Evolutionary conservation across 768 basidiomycete genomes (phyloP).

Genomic region (Suillus variegatus): DNA sequence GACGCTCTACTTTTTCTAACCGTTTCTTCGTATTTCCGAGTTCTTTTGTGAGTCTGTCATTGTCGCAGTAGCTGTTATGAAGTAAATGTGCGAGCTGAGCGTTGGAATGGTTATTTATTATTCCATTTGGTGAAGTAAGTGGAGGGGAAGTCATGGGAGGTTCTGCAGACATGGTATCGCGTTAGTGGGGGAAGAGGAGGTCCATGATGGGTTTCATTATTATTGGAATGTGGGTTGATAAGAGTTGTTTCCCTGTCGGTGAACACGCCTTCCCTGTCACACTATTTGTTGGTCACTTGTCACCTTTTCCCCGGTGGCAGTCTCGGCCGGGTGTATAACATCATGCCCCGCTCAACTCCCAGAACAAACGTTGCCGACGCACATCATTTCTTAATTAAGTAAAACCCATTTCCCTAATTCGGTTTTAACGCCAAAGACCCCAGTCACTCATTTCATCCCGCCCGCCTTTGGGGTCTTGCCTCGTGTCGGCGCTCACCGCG

Average conservation of each 20-base stretch:
- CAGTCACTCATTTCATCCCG: slow-evolving; percentile 16
- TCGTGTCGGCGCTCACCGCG: slow-evolving; percentile 32
- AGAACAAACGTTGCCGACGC: slow-evolving; percentile 31
- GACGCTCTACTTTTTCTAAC: slow-evolving; percentile 56
- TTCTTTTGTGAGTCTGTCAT: slow-evolving; percentile 52
- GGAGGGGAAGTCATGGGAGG: slow-evolving; percentile 17
- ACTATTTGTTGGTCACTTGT: slow-evolving; percentile 4
- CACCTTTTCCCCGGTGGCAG: slow-evolving; percentile 6
- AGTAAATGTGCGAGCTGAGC: slow-evolving; percentile 61
- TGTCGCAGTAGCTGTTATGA: slow-evolving; percentile 51
- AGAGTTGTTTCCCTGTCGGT: slow-evolving; percentile 9
- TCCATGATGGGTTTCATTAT: slow-evolving; percentile 9
- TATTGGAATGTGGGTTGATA: slow-evolving; percentile 6
- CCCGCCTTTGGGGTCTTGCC: slow-evolving; percentile 24
- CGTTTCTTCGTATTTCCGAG: slow-evolving; percentile 42
- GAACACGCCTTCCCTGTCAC: slow-evolving; percentile 7
- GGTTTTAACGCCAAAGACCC: slow-evolving; percentile 21
- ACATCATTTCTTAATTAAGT: slow-evolving; percentile 17
- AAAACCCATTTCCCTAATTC: slow-evolving; percentile 16
- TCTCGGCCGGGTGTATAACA: slow-evolving; percentile 9
- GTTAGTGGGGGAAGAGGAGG: slow-evolving; percentile 4
- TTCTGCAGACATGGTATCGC: slow-evolving; percentile 21
- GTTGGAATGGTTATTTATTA: slow-evolving; percentile 35
- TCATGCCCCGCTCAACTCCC: slow-evolving; percentile 10
- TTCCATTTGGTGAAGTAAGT: slow-evolving; percentile 18